These are phyloP conservation scores for Trichocomaceae sp. DNA, from an alignment of 2,329 filamentous ascomycete genomes.

Conservation along the genomic window DNA sequence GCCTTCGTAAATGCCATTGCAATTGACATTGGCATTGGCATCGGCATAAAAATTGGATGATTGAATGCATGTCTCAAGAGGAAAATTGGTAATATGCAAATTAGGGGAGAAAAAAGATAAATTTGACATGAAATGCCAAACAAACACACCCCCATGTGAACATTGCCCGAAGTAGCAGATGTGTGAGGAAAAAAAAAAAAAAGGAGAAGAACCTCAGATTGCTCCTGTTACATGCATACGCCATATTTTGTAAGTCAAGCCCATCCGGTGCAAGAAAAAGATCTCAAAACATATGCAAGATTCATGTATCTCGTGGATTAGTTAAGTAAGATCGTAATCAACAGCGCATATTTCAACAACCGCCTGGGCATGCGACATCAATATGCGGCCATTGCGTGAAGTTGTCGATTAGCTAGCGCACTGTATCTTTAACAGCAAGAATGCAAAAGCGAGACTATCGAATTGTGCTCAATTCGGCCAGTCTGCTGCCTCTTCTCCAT, in stretches of 20 bases:
- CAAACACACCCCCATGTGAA: conserved; percentile 1
- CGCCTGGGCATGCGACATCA: not conserved
- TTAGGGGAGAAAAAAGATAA: not conserved
- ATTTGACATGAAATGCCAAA: not conserved
- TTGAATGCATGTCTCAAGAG: not conserved
- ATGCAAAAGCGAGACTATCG: conserved; percentile 37
- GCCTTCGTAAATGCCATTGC: not conserved
- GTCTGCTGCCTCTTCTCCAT: conserved; percentile 56
- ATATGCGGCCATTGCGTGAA: not conserved
- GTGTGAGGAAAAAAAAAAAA: not conserved
- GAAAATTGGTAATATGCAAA: conserved; percentile 6
- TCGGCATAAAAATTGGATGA: not conserved
- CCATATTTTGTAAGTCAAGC: not conserved
- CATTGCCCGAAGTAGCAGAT: not conserved
- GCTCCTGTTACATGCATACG: conserved; percentile 8
- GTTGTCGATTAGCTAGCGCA: not conserved
- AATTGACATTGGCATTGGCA: too few relatives aligned
- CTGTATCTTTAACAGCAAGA: not conserved
- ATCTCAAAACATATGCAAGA: not conserved
- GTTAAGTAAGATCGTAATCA: not conserved
- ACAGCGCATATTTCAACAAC: not conserved
- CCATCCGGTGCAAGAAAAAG: not conserved
- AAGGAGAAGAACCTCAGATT: not conserved
- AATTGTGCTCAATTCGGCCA: conserved; percentile 79
- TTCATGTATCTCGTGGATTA: conserved; percentile 10